Evolutionary conservation across 1,284 basidiomycete species (phyloP).

Genomic region (Boletus sp.): DNA sequence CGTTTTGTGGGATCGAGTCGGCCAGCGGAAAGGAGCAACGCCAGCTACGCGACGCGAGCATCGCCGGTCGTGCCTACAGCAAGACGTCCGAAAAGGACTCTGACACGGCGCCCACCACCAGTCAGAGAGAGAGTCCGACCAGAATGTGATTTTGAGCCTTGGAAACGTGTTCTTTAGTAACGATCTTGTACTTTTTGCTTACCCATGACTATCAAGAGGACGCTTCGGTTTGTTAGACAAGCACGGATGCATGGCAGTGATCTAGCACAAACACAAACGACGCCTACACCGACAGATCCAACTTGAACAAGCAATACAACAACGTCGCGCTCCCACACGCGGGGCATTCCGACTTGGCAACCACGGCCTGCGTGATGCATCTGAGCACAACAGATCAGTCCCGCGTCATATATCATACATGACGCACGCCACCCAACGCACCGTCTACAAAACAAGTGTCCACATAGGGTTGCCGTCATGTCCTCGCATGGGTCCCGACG

Average conservation of each 20-base stretch:
- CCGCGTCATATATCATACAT: too few relatives aligned
- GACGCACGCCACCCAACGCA: too few relatives aligned
- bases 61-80: neutral
- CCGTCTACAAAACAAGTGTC: slow-evolving; percentile 60
- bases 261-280: neutral
- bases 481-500: slow-evolving; percentile 47
- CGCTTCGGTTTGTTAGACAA: too few relatives aligned
- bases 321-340: slow-evolving; percentile 51
- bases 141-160: neutral
- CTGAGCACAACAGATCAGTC: slow-evolving; percentile 31
- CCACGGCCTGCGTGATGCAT: slow-evolving; percentile 52
- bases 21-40: slow-evolving; percentile 43
- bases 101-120: neutral
- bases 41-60: slow-evolving; percentile 27
- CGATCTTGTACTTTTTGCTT: neutral
- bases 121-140: neutral
- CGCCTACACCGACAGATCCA: slow-evolving; percentile 28
- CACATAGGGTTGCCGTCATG: slow-evolving; percentile 57
- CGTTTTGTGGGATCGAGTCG: slow-evolving; percentile 48
- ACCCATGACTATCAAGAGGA: neutral
- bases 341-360: slow-evolving; percentile 50
- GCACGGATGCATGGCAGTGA: too few relatives aligned
- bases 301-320: slow-evolving; percentile 50
- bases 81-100: slow-evolving; percentile 13
- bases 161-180: neutral